Evolutionary conservation across 257 asterid species (phyloP), one percentile per base, ranked within the genome.

Genomic region (Forsythia viridissima): DNA sequence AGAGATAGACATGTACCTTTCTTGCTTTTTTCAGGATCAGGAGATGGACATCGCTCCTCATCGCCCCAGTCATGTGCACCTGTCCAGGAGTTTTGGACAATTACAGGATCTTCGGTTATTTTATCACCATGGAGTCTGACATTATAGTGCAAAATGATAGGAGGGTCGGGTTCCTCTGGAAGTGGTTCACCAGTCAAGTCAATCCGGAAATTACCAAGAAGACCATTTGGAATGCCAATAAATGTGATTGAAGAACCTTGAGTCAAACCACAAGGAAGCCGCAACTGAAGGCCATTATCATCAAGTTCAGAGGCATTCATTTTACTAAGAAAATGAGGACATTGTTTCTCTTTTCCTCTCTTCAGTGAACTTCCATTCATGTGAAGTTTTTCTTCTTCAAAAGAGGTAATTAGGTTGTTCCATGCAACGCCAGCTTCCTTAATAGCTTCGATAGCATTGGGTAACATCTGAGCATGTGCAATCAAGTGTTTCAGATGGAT

Each of bases 81-180:
- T n/a, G 97, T 91, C 99, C 98, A 96, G 30, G 97, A 91, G 86
- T 96, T 96, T 85, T 96, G 99, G 72, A 94, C 98, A 71, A 96
- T 93, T 68, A 96, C 98, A 59, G 98, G 96, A 76, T 96, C 92
- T 85, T 93, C 97, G 21, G 97, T 92, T 87, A 92, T 65, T 84
- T 92, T 89, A 88, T 93, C 99, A 40, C 97, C 97, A 66, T 89
- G 96, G 72, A 93, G 91, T 82, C 98, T 90, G 79, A 93, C 95
- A 85, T 93, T 96, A 79, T 93, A 96, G 83, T 96, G 99, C 88
- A 96, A 82, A 81, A 96, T 86, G 71, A 93, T 85, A 73, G 98
- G 99, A 82, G 98, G 97, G 44, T 96, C 95, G n/a, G 98, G 97
- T 88, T 92, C 99, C 70, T 93, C 98, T 8, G 98, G 99, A 52